Evolutionary conservation across 2,329 filamentous ascomycete species (phyloP).

Genomic region (Drechslerella coelobrocha): DNA sequence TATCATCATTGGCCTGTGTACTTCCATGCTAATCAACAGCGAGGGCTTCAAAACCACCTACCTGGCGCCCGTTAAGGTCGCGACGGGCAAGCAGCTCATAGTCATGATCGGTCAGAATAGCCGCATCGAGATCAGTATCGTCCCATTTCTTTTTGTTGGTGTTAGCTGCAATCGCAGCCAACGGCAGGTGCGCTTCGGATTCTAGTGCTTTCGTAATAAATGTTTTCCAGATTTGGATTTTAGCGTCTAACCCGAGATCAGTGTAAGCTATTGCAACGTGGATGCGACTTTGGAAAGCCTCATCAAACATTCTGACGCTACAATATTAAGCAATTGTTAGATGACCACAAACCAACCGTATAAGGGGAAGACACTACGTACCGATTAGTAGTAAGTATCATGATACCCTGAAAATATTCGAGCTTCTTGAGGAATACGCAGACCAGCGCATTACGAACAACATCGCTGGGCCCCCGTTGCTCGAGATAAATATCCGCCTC

Average conservation of each 20-base stretch:
- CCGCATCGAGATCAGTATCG: conserved; percentile 67
- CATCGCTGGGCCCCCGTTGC: conserved; percentile 80
- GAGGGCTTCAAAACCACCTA: conserved; percentile 20
- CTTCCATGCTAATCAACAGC: conserved; percentile 51
- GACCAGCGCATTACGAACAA: conserved; percentile 83
- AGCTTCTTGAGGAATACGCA: conserved; percentile 82
- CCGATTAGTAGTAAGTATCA: conserved; percentile 88
- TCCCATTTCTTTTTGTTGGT: conserved; percentile 61
- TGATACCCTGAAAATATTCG: conserved; percentile 90
- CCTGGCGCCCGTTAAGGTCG: conserved; percentile 70
- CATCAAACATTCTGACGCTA: conserved; percentile 75
- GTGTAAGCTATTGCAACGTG: conserved; percentile 85
- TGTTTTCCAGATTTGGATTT: conserved; percentile 80
- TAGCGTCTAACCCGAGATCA: conserved; percentile 73
- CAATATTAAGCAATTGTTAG: not conserved
- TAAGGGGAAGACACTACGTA: conserved; percentile 67
- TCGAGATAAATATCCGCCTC: conserved; percentile 86
- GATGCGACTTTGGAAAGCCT: conserved; percentile 83
- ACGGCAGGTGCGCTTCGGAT: conserved; percentile 65
- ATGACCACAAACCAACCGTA: not conserved
- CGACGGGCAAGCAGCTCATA: conserved; percentile 71
- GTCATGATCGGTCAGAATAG: conserved; percentile 67
- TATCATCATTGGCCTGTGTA: conserved; percentile 84
- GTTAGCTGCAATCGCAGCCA: conserved; percentile 62
- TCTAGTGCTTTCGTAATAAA: conserved; percentile 76